phyloP scores from a whole-genome alignment of 768 basidiomycete genomes.

The Lactarius indigo region DNA sequence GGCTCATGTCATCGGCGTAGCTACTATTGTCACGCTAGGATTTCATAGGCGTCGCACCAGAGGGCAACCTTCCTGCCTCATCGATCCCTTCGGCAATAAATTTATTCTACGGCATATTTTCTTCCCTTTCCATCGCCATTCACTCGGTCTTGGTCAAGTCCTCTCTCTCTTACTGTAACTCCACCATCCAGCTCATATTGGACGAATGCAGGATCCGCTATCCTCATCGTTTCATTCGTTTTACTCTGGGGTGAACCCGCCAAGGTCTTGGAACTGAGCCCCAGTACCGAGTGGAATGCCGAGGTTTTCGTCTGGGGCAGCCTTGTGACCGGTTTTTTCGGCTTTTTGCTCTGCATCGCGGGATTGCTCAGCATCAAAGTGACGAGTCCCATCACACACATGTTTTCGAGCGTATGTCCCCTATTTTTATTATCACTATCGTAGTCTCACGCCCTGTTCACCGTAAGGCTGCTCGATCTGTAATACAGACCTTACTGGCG shows the following conservation, averaged over 20 bases:
- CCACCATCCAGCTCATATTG: conserved; percentile 75
- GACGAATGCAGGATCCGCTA: conserved; percentile 68
- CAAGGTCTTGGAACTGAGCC: conserved; percentile 40
- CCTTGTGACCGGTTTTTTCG: conserved; percentile 67
- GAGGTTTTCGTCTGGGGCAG: conserved; percentile 60
- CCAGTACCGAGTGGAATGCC: conserved; percentile 45
- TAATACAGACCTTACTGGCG: conserved; percentile 77
- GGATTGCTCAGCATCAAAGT: conserved; percentile 78
- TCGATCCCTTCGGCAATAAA: conserved; percentile 52
- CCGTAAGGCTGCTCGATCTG: conserved; percentile 69
- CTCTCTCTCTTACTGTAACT: conserved; percentile 65
- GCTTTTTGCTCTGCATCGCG: conserved; percentile 77
- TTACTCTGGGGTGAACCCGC: conserved; percentile 52
- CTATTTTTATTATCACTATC: not conserved
- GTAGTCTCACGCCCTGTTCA: not conserved
- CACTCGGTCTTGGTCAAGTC: conserved; percentile 74
- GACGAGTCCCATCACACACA: conserved; percentile 80
- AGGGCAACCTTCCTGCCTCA: conserved; percentile 39
- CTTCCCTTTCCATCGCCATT: conserved; percentile 70
- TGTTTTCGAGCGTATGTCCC: conserved; percentile 69
- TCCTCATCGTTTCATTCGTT: conserved; percentile 61
- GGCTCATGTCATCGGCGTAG: conserved; percentile 51
- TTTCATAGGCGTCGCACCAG: conserved; percentile 76
- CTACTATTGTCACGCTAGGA: conserved; percentile 62
- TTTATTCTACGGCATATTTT: conserved; percentile 65